Evolutionary conservation across 352 stramenopile genomes (phyloP).

Genomic region (Globisporangium paroecandrum): DNA sequence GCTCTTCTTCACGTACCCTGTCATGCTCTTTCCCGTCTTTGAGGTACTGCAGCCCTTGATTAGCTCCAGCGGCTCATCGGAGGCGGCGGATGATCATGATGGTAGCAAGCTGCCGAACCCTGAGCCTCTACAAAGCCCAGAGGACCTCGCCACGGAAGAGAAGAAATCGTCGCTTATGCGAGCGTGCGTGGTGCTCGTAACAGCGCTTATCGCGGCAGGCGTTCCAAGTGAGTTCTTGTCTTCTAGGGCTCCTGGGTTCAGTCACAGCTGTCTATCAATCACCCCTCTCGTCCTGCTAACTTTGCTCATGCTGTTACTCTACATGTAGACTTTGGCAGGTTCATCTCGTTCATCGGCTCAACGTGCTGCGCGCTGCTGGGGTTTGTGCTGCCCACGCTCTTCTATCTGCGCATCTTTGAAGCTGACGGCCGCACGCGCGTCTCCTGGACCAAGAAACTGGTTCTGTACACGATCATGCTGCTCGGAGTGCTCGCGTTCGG

Average conservation of each 20-base stretch:
- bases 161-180: slow-evolving; percentile 45
- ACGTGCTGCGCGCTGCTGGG: slow-evolving; percentile 88
- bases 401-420: slow-evolving; percentile 73
- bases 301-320: slow-evolving; percentile 7
- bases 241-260: background rate
- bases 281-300: background rate
- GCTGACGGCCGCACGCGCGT: slow-evolving; percentile 27
- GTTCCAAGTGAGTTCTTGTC: slow-evolving; percentile 52
- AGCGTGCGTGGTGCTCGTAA: slow-evolving; percentile 62
- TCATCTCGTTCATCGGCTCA: slow-evolving; percentile 89
- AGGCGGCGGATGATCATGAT: too few relatives aligned
- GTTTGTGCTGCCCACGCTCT: slow-evolving; percentile 86
- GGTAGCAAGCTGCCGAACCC: background rate
- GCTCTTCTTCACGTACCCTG: slow-evolving; percentile 91
- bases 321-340: slow-evolving; percentile 82
- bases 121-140: background rate
- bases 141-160: slow-evolving; percentile 9
- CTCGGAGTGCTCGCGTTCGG: slow-evolving; percentile 37
- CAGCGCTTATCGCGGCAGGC: slow-evolving; percentile 70
- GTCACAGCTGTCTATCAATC: background rate
- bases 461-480: slow-evolving; percentile 36
- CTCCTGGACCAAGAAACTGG: slow-evolving; percentile 22
- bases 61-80: slow-evolving; percentile 17
- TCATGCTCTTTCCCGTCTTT: slow-evolving; percentile 93
- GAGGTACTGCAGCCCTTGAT: slow-evolving; percentile 56